Evolutionary conservation across 2,329 filamentous ascomycete species (phyloP).

Genomic region (Alternaria arbusti): DNA sequence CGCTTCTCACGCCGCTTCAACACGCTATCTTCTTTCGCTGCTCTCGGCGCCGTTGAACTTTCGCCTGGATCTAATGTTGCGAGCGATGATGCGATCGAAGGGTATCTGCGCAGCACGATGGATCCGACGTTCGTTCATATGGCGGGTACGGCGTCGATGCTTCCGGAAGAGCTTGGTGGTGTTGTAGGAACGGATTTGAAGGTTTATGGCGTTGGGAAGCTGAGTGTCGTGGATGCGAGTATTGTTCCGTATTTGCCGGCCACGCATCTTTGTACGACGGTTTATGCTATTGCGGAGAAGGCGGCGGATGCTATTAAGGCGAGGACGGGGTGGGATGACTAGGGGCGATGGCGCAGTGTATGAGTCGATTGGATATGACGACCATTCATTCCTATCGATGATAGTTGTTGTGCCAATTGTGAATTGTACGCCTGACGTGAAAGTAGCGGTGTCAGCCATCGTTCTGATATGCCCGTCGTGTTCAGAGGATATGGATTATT

Average conservation of each 20-base stretch:
- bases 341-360: neutral
- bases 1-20: slow-evolving; percentile 33
- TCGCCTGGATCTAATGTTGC: slow-evolving; percentile 23
- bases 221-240: slow-evolving; percentile 10
- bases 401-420: neutral
- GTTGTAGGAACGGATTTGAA: slow-evolving; percentile 23
- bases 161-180: slow-evolving; percentile 22
- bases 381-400: too few relatives aligned
- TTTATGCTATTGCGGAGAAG: slow-evolving; percentile 35
- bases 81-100: neutral
- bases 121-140: slow-evolving; percentile 20
- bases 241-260: neutral
- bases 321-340: neutral
- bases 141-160: slow-evolving; percentile 19
- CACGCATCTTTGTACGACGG: slow-evolving; percentile 23
- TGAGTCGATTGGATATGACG: neutral
- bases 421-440: too few relatives aligned
- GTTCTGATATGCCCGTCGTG: neutral
- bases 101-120: neutral
- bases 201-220: slow-evolving; percentile 24
- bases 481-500: neutral
- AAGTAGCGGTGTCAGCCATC: too few relatives aligned
- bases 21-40: slow-evolving; percentile 11
- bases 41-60: slow-evolving; percentile 19
- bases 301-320: slow-evolving; percentile 26